Evolutionary conservation across 768 basidiomycete species (phyloP), one percentile per base, ranked within the genome.

Genomic region (Pulveroboletus sp.): DNA sequence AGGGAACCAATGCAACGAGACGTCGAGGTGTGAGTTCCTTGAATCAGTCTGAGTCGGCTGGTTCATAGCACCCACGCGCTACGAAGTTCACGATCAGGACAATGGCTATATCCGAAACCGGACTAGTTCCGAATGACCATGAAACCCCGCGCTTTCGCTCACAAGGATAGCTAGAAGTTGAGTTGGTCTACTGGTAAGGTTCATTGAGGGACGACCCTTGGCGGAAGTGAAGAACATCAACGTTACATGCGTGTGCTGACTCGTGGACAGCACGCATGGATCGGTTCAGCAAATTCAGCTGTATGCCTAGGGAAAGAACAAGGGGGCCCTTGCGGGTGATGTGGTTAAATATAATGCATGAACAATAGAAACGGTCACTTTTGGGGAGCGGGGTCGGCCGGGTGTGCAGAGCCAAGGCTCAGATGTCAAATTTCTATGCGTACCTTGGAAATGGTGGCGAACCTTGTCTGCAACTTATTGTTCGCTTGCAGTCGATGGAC

Each of bases 61-160:
- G 52, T 55, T 49, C 57, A 65, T 59, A 50, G 39, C 44, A 51
- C 48, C 49, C 49, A 52, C 44, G 48, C 49, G 59, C 51, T 24
- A 42, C 44, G 51, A 57, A 52, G 54, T 44, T 56, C 53, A 48
- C 55, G 50, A 59, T 55, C 37, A 40, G 54, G 61, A 69, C 64
- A 69, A 68, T 62, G 66, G 42, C 38, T 58, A 65, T 54, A 57
- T 66, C 66, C 66, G 68, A 69, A 68, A 68, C 68, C 66, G 66
- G 64, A 59, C 57, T 68, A 69, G 66, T 54, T 61, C 65, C 65
- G 64, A 57, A 51, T 49, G 45, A n/a, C 48, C 39, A 50, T 45
- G 51, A 39, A 42, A 50, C 33, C 46, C 46, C 50, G 49, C 40
- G 44, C 5, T 55, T 44, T 46, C 45, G 55, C 50, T 58, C 64